Evolutionary conservation across 2,329 filamentous ascomycete species (phyloP).

Genomic region (Fusarium torreyae): DNA sequence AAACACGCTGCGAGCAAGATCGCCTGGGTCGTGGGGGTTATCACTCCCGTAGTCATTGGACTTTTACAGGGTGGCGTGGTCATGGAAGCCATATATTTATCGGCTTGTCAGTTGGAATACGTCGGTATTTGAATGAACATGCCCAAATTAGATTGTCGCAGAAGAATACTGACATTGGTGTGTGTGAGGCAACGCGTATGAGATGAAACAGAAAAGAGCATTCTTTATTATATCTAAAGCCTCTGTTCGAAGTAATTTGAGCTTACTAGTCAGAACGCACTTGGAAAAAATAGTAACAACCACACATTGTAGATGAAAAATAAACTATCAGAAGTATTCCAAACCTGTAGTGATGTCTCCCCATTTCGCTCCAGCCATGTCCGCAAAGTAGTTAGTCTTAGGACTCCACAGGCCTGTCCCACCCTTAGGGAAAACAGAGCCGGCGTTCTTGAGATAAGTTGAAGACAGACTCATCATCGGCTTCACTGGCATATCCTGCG

Average conservation of each 20-base stretch:
- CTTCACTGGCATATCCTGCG: conserved; percentile 56
- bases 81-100: no score
- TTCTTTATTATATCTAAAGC: no score
- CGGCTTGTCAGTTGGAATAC: no score
- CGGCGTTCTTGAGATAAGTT: conserved; percentile 65
- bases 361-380: conserved; percentile 51
- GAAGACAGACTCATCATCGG: conserved; percentile 62
- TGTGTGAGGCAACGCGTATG: no score
- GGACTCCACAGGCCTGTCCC: conserved; percentile 57
- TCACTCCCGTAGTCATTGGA: neutral
- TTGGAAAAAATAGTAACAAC: no score
- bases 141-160: no score
- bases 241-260: no score
- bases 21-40: conserved; percentile 6
- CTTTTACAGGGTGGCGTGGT: neutral
- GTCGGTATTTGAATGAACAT: no score
- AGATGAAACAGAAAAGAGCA: no score
- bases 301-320: no score
- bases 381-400: conserved; percentile 50
- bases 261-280: no score
- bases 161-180: no score
- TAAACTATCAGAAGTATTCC: conserved; percentile 24
- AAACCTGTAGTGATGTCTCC: conserved; percentile 49
- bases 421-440: conserved; percentile 61
- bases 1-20: conserved; percentile 18